Evolutionary conservation across 1,284 basidiomycete species (phyloP).

Genomic region (Dichomitus squalens): DNA sequence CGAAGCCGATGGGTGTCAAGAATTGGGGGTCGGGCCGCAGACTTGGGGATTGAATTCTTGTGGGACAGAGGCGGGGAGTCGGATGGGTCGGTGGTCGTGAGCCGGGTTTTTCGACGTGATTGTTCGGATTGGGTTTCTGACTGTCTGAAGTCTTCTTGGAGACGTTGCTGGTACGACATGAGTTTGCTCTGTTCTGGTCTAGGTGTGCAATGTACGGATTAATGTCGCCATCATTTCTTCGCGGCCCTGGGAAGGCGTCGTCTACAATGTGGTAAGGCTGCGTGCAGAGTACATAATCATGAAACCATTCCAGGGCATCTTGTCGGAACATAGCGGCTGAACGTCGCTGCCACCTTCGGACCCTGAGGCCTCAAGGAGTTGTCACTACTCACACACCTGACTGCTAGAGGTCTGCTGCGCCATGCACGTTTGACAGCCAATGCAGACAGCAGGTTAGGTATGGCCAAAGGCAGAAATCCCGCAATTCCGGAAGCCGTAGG

Average conservation of each 20-base stretch:
- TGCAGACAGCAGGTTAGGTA: not conserved
- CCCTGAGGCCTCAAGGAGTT: too few relatives aligned
- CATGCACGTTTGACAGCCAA: not conserved
- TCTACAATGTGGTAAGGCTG: too few relatives aligned
- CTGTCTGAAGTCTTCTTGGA: not conserved
- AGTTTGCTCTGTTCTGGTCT: too few relatives aligned
- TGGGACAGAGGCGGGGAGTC: not conserved
- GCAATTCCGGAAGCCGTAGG: not conserved
- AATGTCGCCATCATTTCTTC: too few relatives aligned
- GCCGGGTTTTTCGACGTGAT: not conserved
- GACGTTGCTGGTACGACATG: too few relatives aligned
- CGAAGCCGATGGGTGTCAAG: slow-evolving; percentile 32
- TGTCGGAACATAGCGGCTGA: too few relatives aligned
- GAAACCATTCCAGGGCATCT: too few relatives aligned
- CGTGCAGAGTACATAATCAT: too few relatives aligned
- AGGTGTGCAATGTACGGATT: too few relatives aligned
- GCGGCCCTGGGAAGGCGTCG: too few relatives aligned
- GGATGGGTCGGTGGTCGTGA: not conserved
- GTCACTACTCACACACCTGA: not conserved
- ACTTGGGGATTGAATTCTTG: slow-evolving; percentile 32
- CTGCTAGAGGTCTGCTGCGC: not conserved
- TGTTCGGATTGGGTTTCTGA: not conserved
- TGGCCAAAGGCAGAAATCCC: slow-evolving; percentile 4
- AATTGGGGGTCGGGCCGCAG: slow-evolving; percentile 47
- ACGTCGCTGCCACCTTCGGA: too few relatives aligned